These are phyloP conservation scores for Pseudopyricularia javanii DNA, from an alignment of 2,329 filamentous ascomycete genomes.

Conservation along the genomic window DNA sequence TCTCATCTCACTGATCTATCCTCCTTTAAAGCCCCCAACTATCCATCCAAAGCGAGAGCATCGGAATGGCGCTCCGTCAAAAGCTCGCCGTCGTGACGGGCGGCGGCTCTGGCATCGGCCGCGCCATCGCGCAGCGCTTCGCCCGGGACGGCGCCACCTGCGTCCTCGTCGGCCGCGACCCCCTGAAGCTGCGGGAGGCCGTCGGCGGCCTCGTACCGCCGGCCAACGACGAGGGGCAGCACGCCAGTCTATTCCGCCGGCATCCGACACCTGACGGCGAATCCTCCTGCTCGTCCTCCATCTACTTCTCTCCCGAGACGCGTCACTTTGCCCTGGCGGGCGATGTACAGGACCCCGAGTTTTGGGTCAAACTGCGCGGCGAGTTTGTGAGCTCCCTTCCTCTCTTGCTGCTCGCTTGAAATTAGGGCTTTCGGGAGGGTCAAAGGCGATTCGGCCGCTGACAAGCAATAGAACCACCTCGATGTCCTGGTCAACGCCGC, in stretches of 20 bases:
- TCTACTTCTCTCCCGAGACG: neutral
- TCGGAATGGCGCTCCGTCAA: neutral
- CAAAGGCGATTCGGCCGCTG: neutral
- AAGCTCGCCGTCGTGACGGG: slow-evolving; percentile 54
- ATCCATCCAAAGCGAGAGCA: neutral
- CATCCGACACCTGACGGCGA: no score
- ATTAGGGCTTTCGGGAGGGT: neutral
- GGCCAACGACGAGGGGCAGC: slow-evolving; percentile 4
- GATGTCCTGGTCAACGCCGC: slow-evolving; percentile 70
- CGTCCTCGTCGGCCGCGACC: slow-evolving; percentile 48
- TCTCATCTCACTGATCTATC: no score
- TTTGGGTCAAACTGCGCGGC: slow-evolving; percentile 8
- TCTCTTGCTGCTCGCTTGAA: neutral
- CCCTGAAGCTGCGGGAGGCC: slow-evolving; percentile 27
- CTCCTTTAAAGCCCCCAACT: no score
- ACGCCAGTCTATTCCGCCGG: no score
- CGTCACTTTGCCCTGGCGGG: slow-evolving; percentile 7
- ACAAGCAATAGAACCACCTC: slow-evolving; percentile 6
- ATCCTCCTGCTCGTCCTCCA: no score
- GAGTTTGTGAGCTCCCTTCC: neutral
- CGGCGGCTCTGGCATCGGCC: slow-evolving; percentile 58
- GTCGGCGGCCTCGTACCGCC: slow-evolving; percentile 18
- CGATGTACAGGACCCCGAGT: slow-evolving; percentile 8
- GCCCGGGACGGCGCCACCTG: slow-evolving; percentile 46
- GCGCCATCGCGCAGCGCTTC: slow-evolving; percentile 54